phyloP scores from a whole-genome alignment of 2,329 filamentous ascomycete genomes.

The Fusarium sp. region DNA sequence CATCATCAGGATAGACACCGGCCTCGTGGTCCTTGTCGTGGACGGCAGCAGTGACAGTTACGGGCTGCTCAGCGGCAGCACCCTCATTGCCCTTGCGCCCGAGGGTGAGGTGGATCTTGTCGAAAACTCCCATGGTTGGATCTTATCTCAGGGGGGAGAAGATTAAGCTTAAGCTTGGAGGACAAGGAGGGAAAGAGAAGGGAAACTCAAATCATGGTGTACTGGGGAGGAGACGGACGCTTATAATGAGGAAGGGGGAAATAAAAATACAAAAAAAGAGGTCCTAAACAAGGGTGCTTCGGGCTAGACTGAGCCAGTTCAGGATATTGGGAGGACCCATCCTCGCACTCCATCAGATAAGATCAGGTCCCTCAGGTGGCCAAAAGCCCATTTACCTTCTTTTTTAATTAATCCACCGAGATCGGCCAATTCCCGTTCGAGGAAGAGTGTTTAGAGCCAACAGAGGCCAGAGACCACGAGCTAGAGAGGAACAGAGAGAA shows the following conservation, averaged over 20 bases:
- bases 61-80: conserved; percentile 20
- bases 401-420: conserved; percentile 22
- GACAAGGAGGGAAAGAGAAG: conserved; percentile 18
- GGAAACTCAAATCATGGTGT: neutral
- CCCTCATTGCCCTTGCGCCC: conserved; percentile 33
- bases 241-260: conserved; percentile 18
- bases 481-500: conserved; percentile 5
- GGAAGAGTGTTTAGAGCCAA: neutral
- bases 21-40: conserved; percentile 39
- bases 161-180: conserved; percentile 24
- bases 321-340: conserved; percentile 8
- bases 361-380: conserved; percentile 36
- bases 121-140: conserved; percentile 37
- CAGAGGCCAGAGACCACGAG: neutral
- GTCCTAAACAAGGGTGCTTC: conserved; percentile 14
- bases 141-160: conserved; percentile 8
- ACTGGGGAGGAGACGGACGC: neutral
- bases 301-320: conserved; percentile 17
- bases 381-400: conserved; percentile 2
- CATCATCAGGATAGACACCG: conserved; percentile 24
- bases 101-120: conserved; percentile 33
- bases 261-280: conserved; percentile 15
- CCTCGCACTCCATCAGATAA: conserved; percentile 45
- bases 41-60: conserved; percentile 21
- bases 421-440: conserved; percentile 21